A percentile compares a stretch with the other conserved stretches of the same genome.
phyloP scores from a whole-genome alignment of 2,329 filamentous ascomycete genomes.

The Fusarium sp. region DNA sequence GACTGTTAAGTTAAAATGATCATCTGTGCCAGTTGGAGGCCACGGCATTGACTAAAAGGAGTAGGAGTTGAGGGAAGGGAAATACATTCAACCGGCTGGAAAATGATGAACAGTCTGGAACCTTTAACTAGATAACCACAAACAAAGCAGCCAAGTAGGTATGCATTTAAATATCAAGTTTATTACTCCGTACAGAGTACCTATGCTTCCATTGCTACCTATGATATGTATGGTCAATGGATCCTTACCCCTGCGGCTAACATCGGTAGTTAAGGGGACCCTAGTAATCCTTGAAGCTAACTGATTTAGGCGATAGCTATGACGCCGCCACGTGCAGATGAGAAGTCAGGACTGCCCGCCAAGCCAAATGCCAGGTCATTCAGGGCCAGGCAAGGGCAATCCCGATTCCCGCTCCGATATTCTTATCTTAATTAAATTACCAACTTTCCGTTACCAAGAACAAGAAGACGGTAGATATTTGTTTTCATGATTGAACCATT shows the following conservation, averaged over 20 bases:
- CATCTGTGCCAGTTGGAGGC: background rate
- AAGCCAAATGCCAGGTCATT: slow-evolving; percentile 20
- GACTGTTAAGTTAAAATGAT: background rate
- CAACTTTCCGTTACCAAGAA: background rate
- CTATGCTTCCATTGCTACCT: background rate
- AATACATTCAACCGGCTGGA: background rate
- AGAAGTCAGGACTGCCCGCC: slow-evolving; percentile 9
- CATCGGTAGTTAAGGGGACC: slow-evolving; percentile 25
- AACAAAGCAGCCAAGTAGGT: background rate
- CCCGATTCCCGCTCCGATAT: slow-evolving; percentile 40
- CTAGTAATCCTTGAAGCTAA: slow-evolving; percentile 9
- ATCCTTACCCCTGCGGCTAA: slow-evolving; percentile 31
- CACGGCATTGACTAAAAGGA: background rate
- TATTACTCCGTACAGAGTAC: background rate
- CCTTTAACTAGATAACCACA: background rate
- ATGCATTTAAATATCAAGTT: background rate
- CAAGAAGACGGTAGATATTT: background rate
- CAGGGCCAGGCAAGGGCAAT: slow-evolving; percentile 26
- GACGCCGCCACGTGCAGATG: slow-evolving; percentile 40
- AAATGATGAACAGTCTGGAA: background rate
- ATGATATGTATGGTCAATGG: background rate
- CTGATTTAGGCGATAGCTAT: slow-evolving; percentile 23
- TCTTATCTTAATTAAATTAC: background rate
- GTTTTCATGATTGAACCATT: slow-evolving; percentile 33
- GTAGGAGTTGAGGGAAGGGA: background rate